phyloP scores from a whole-genome alignment of 2,329 filamentous ascomycete species.

The Talaromyces sp. region DNA sequence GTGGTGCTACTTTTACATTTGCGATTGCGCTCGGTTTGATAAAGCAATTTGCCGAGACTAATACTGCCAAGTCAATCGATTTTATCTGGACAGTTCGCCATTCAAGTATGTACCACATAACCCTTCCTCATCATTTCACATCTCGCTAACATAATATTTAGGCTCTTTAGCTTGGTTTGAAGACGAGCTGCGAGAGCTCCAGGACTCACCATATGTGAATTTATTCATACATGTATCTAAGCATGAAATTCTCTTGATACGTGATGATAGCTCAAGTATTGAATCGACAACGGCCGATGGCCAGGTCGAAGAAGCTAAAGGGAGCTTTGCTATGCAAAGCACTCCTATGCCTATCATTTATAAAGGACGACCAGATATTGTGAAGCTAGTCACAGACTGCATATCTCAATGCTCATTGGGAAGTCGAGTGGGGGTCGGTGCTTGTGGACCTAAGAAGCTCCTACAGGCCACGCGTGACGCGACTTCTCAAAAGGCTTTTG shows the following conservation, averaged over 20 bases:
- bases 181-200: constrained; percentile 8
- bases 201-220: constrained; percentile 3
- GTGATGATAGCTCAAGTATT: neutral
- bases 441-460: constrained; percentile 9
- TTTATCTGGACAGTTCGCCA: constrained; percentile 14
- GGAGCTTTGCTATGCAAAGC: neutral
- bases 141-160: neutral
- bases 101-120: neutral
- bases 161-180: constrained; percentile 12
- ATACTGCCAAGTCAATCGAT: constrained; percentile 7
- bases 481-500: neutral
- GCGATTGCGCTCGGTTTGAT: constrained; percentile 17
- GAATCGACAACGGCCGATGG: neutral
- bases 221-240: constrained; percentile 4
- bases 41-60: neutral
- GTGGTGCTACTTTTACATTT: constrained; percentile 19
- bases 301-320: constrained; percentile 12
- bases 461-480: constrained; percentile 5
- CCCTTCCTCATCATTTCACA: neutral
- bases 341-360: neutral
- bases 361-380: constrained; percentile 9
- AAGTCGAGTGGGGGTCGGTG: constrained; percentile 8
- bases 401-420: neutral
- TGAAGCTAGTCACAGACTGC: constrained; percentile 2
- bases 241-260: neutral